Evolutionary conservation across 495 filamentous ascomycete species (phyloP), one percentile per base, ranked within the genome.

Genomic region (Aspergillus ellipticus): DNA sequence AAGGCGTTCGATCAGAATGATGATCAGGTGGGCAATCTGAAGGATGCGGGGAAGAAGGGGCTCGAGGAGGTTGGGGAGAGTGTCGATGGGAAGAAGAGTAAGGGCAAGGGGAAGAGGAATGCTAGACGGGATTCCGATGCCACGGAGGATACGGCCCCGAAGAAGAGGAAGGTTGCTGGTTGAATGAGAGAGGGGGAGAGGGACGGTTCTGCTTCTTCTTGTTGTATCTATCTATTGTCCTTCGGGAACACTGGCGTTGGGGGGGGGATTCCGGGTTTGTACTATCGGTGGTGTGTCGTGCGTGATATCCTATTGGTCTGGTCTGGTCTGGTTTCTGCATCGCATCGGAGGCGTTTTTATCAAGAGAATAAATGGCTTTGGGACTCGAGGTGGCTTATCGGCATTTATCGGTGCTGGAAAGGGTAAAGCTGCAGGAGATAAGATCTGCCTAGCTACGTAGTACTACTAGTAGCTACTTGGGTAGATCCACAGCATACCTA

Each of bases 1-100:
- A 89, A 87, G 68, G 79, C 80, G 13, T 84, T 93, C 49, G 82
- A 87, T 67, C 72, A 70, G 58, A 76, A 73, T 49, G 79, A 78
- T 65, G 75, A 78, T 28, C 73, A 78, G 64, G 71, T 78, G 28
- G 74, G 66, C 5, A 64, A 61, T 35, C 42, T 68, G 42, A 77
- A 75, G 56, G 72, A 74, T 51, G 68, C 72, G 15, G 69, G 69
- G 2, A 75, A 73, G 57, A 76, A 74, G 55, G 68, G 65, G 4
- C 49, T 65, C 11, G 68, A 65, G 42, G 66, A 69, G 6, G 20
- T 63, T 20, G 54, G 16, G 13, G 42, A 35, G 15, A 53, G 59
- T 19, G 55, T 21, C 5, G 55, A 55, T 43, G 63, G 62, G 17
- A 72, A 71, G 65, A 75, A 74, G 59, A 60, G 70, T 62, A 77